These are phyloP conservation scores for Candida tetrigidarum DNA, from an alignment of 1,139 yeast species.

Conservation along the genomic window DNA sequence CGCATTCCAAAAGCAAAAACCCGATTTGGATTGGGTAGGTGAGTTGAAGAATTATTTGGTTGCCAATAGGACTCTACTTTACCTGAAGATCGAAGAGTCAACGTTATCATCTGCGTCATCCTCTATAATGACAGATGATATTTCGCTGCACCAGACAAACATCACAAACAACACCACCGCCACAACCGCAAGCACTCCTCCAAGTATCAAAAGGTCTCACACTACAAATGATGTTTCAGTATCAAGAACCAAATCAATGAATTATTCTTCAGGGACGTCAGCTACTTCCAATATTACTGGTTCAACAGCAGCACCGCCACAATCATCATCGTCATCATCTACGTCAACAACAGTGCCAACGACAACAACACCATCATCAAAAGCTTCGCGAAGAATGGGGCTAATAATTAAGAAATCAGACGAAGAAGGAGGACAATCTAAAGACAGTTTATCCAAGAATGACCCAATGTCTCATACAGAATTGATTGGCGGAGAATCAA, in stretches of 20 bases:
- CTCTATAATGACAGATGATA: slow-evolving; percentile 1
- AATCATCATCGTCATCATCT: slow-evolving; percentile 50
- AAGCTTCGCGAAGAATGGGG: slow-evolving; percentile 67
- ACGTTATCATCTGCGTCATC: slow-evolving; percentile 9
- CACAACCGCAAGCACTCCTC: slow-evolving; percentile 20
- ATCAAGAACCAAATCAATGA: slow-evolving; percentile 2
- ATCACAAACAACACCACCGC: no score
- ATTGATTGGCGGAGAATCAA: slow-evolving; percentile 4
- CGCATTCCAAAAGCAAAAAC: slow-evolving; percentile 38
- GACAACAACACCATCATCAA: slow-evolving; percentile 57
- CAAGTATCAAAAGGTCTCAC: slow-evolving; percentile 46
- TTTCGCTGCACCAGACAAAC: slow-evolving; percentile 12
- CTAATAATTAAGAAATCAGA: slow-evolving; percentile 55
- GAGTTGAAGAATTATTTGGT: slow-evolving; percentile 50
- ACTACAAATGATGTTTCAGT: slow-evolving; percentile 34
- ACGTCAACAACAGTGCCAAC: slow-evolving; percentile 62
- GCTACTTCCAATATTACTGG: slow-evolving; percentile 27
- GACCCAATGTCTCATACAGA: background rate
- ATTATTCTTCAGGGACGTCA: background rate
- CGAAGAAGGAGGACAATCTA: slow-evolving; percentile 15
- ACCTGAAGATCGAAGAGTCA: slow-evolving; percentile 25
- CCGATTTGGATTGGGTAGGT: slow-evolving; percentile 59
- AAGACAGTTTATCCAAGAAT: background rate
- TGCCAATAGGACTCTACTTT: slow-evolving; percentile 31
- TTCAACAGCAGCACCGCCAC: background rate